A percentile compares a stretch with the other conserved stretches of the same genome.
Evolutionary conservation across 2,329 filamentous ascomycete species (phyloP).

Genomic region (Fusarium sp.): DNA sequence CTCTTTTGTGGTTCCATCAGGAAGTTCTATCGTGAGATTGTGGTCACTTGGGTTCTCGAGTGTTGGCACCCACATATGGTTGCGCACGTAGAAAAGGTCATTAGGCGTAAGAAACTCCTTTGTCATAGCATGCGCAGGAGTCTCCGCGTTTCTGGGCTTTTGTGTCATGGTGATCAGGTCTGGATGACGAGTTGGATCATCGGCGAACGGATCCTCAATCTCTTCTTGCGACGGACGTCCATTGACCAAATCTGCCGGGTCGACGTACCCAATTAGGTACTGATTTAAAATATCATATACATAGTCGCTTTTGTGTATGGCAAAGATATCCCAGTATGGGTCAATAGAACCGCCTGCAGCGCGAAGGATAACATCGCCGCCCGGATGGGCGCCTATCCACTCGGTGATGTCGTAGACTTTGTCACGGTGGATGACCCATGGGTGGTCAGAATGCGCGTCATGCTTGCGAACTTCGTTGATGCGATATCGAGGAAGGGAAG

Average conservation of each 20-base stretch:
- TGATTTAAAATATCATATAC: conserved; percentile 75
- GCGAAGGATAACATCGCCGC: conserved; percentile 75
- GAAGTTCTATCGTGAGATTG: conserved; percentile 66
- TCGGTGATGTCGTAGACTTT: conserved; percentile 79
- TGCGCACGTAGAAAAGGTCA: conserved; percentile 70
- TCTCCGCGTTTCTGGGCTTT: conserved; percentile 73
- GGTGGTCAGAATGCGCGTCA: conserved; percentile 64
- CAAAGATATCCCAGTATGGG: conserved; percentile 78
- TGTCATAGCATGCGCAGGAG: conserved; percentile 63
- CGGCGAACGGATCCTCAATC: conserved; percentile 72
- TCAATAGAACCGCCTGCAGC: conserved; percentile 75
- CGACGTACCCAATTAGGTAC: conserved; percentile 73
- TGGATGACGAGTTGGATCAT: conserved; percentile 66
- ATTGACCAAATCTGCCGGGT: conserved; percentile 69
- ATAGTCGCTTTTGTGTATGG: conserved; percentile 75
- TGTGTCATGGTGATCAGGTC: conserved; percentile 65
- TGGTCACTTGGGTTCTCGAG: conserved; percentile 58
- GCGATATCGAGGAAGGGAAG: conserved; percentile 62
- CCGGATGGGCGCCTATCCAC: conserved; percentile 75
- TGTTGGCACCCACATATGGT: conserved; percentile 74
- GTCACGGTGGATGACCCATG: conserved; percentile 74
- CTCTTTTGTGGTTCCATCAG: conserved; percentile 64
- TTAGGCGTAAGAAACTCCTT: conserved; percentile 67
- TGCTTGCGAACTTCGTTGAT: conserved; percentile 67
- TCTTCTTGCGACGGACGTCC: conserved; percentile 65